phyloP scores from a whole-genome alignment of 768 basidiomycete species.

The Zangia roseola region DNA sequence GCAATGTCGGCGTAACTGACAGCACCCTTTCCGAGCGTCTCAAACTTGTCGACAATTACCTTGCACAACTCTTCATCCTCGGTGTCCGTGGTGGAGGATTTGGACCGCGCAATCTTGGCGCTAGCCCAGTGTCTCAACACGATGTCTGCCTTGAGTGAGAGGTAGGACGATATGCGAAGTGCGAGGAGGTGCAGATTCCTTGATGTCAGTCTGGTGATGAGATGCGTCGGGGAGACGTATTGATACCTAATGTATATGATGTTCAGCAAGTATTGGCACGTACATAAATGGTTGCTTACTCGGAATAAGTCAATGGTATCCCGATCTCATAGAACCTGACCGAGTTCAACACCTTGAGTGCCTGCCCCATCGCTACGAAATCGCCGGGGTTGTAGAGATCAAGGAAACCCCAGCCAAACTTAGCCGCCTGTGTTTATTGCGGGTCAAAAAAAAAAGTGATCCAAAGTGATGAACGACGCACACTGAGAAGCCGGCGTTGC shows the following conservation, averaged over 20 bases:
- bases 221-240: slow-evolving; percentile 73
- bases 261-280: slow-evolving; percentile 3
- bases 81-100: slow-evolving; percentile 54
- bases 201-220: slow-evolving; percentile 80
- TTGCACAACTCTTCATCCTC: slow-evolving; percentile 80
- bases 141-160: slow-evolving; percentile 78
- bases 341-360: slow-evolving; percentile 91
- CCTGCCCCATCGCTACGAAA: slow-evolving; percentile 90
- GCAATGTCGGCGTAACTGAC: slow-evolving; percentile 97
- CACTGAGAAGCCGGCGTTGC: slow-evolving; percentile 85
- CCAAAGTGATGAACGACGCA: slow-evolving; percentile 27
- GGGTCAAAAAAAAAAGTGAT: background rate
- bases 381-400: slow-evolving; percentile 92
- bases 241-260: slow-evolving; percentile 57
- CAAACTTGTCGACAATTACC: slow-evolving; percentile 87
- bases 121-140: slow-evolving; percentile 96
- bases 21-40: slow-evolving; percentile 69
- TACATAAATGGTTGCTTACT: slow-evolving; percentile 49
- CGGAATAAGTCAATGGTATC: slow-evolving; percentile 86
- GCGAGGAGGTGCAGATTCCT: slow-evolving; percentile 91
- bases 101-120: slow-evolving; percentile 80
- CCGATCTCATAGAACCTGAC: slow-evolving; percentile 91
- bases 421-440: slow-evolving; percentile 68
- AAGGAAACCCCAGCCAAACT: slow-evolving; percentile 91
- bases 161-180: slow-evolving; percentile 82